phyloP scores from a whole-genome alignment of 164 flowering plant species.

The Sedum album region DNA sequence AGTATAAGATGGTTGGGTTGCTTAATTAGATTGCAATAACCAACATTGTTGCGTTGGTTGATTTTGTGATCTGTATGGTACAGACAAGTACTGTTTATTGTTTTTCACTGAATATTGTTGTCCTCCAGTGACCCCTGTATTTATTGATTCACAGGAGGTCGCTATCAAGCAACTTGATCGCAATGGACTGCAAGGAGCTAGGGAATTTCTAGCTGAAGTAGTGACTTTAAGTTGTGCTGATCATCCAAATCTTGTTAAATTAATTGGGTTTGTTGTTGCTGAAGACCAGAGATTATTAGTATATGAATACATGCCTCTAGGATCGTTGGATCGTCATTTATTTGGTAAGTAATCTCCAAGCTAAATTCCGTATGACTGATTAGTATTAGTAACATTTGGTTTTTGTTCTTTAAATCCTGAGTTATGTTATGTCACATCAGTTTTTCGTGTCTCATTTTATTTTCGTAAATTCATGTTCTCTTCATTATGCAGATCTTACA shows the following conservation, averaged over 20 bases:
- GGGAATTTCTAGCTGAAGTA: conserved; percentile 76
- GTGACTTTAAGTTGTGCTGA: conserved; percentile 56
- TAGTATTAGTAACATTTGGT: neutral
- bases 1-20: neutral
- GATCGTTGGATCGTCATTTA: conserved; percentile 72
- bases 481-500: conserved; percentile 33
- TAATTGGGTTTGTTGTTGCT: conserved; percentile 75
- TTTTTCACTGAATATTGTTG: conserved; percentile 8
- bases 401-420: neutral
- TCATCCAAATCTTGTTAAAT: conserved; percentile 73
- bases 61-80: conserved; percentile 9
- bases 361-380: neutral
- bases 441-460: neutral
- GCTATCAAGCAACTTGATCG: conserved; percentile 86
- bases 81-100: neutral
- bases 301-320: conserved; percentile 84
- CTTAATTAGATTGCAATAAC: neutral
- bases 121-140: neutral
- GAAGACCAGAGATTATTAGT: conserved; percentile 75
- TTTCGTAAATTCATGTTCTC: neutral
- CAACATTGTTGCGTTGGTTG: neutral
- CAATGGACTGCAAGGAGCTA: conserved; percentile 60
- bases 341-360: conserved; percentile 40
- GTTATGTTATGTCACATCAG: neutral
- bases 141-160: conserved; percentile 43